Base-by-base conservation (phyloP, 164 flowering plant species). In the Chimonanthus salicifolius region DNA sequence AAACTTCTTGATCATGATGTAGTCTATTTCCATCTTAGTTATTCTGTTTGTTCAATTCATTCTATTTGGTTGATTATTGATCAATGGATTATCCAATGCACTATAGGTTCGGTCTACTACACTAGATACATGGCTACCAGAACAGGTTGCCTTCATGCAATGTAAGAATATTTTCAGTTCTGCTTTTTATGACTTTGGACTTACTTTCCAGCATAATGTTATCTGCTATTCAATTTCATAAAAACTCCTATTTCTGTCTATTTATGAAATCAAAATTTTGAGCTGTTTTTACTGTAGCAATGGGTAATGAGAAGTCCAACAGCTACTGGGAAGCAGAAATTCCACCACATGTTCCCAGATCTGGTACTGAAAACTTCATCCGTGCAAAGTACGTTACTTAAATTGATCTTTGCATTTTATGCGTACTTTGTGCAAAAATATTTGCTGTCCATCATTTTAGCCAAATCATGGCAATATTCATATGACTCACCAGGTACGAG, bases 271-370 rank as follows among this genome's bases (percentile, higher is more conserved):
- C 64, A 16, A 65, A 33, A 3, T 65, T 7, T 65, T 54, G 43
- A 49, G 47, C 18, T 46, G 68, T 67, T 13, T 9, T 15, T 16
- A 47, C 9, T 72, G 76, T 51, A 91, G 97, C 90, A 21, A 86
- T 88, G 88, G 90, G 92, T 73, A 90, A 92, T 78, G 89, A 79
- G 75, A 92, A 83, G 78, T 82, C 97, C 69, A 92, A 92, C 77
- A 80, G 81, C 71, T 88, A 85, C 76, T 92, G 97, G 94, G 94
- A 90, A 82, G 91, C 97, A 73, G 91, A 90, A 77, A 64, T 92
- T 74, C 92, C 92, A 62, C 86, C 88, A 44, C 77, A 87, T 76
- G 88, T 77, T 69, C 85, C 86, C 62, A 80, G 89, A 81, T 83
- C 77, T 80, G 86, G 85, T 62, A 88, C 83, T 70, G 92, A 92